phyloP scores from a whole-genome alignment of 2,329 filamentous ascomycete genomes.

The Fusarium luffae region DNA sequence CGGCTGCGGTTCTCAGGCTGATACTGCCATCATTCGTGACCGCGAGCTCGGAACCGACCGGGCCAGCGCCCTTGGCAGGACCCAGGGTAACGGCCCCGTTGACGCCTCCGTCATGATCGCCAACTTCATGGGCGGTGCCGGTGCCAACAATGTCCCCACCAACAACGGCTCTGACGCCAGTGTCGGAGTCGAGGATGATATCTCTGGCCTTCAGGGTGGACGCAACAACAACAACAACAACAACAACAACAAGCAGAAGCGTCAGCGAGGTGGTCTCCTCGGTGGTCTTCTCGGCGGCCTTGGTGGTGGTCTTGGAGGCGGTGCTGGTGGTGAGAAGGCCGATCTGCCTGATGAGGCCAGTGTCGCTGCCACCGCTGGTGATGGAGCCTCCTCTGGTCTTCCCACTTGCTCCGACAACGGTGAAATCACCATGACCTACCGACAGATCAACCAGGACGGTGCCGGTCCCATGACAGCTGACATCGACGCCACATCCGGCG shows the following conservation, averaged over 20 bases:
- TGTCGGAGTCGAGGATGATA: constrained; percentile 58
- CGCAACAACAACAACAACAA: constrained; percentile 12
- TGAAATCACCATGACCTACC: constrained; percentile 71
- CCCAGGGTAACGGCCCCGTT: constrained; percentile 68
- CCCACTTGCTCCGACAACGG: constrained; percentile 71
- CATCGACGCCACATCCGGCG: constrained; percentile 72
- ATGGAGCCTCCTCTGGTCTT: constrained; percentile 64
- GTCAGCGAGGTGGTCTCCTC: constrained; percentile 42
- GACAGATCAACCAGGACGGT: constrained; percentile 76
- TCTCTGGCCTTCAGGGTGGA: constrained; percentile 44
- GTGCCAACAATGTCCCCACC: constrained; percentile 45
- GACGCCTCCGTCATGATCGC: constrained; percentile 67
- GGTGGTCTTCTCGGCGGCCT: constrained; percentile 44
- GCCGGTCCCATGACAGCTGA: constrained; percentile 71
- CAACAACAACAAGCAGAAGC: constrained; percentile 42
- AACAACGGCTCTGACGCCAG: constrained; percentile 54
- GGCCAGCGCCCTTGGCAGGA: constrained; percentile 71
- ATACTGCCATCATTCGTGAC: constrained; percentile 76
- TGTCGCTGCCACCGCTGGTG: constrained; percentile 65
- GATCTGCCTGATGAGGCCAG: constrained; percentile 48
- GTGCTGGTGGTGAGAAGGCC: constrained; percentile 51
- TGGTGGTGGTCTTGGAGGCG: constrained; percentile 35
- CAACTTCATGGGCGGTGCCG: constrained; percentile 66
- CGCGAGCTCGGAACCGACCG: constrained; percentile 65
- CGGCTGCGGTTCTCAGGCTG: constrained; percentile 72